phyloP scores from a whole-genome alignment of 257 asterid species.

The Solanum pennellii region DNA sequence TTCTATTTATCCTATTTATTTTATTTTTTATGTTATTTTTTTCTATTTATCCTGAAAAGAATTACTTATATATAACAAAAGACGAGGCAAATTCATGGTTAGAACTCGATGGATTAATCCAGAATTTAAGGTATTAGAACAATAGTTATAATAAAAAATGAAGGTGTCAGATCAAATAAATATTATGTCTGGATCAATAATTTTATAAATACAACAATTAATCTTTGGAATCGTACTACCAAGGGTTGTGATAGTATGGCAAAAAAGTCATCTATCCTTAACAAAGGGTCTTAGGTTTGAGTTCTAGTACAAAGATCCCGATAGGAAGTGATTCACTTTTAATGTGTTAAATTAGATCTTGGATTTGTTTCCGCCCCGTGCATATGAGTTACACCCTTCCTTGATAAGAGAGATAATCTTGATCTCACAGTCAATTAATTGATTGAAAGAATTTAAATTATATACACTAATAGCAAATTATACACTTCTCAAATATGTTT shows the following conservation, averaged over 20 bases:
- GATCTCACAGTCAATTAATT: not conserved
- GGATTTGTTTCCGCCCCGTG: not conserved
- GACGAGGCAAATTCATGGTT: not conserved
- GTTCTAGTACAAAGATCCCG: no score
- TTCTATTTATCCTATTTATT: not conserved
- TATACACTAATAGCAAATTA: no score
- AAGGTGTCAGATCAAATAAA: not conserved
- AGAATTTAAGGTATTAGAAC: no score
- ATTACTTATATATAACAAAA: not conserved
- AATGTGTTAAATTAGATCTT: not conserved
- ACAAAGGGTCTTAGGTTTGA: no score
- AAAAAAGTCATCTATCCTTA: no score
- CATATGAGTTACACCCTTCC: not conserved
- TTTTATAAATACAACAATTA: not conserved
- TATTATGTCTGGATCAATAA: no score
- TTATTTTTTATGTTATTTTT: not conserved
- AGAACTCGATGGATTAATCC: no score
- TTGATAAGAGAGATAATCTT: not conserved
- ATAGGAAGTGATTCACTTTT: no score
- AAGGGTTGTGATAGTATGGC: no score
- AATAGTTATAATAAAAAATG: not conserved
- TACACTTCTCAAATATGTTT: not conserved
- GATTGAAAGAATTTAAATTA: not conserved
- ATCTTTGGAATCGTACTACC: no score
- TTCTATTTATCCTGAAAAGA: not conserved